Conservation (phyloP, 2,329 filamentous ascomycete species). For the Fusarium sp. region DNA sequence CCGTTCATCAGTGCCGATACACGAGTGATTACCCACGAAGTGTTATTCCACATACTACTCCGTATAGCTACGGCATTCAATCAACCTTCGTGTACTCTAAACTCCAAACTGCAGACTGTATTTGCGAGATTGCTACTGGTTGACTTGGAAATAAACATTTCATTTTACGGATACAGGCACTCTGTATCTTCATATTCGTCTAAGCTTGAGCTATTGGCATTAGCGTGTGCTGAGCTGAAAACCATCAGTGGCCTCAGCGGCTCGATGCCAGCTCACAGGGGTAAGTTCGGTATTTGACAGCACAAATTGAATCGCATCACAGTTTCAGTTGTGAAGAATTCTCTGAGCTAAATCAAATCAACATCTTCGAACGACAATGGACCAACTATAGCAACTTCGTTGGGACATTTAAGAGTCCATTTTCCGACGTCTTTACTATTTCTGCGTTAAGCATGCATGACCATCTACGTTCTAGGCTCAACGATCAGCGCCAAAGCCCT, state of each 20-base stretch:
- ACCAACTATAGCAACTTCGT: not conserved
- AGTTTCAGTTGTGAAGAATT: too few relatives aligned
- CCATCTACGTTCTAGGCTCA: not conserved
- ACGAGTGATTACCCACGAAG: accelerated
- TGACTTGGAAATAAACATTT: accelerated
- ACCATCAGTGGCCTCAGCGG: not conserved
- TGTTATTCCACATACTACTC: too few relatives aligned
- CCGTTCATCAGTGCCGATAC: not conserved
- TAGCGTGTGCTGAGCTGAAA: not conserved
- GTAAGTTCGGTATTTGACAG: too few relatives aligned
- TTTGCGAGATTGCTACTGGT: too few relatives aligned
- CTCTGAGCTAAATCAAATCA: accelerated
- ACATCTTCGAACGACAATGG: too few relatives aligned
- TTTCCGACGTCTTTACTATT: not conserved
- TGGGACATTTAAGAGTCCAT: not conserved
- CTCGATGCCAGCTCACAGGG: not conserved
- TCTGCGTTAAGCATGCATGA: not conserved
- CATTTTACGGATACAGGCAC: not conserved
- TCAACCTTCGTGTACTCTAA: too few relatives aligned
- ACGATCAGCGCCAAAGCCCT: not conserved
- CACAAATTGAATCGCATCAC: not conserved
- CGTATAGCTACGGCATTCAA: too few relatives aligned
- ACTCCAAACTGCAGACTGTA: too few relatives aligned
- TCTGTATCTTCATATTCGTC: not conserved
- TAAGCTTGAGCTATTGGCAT: not conserved